These are phyloP conservation scores for Lippia alba DNA, from an alignment of 305 asterid species.

Conservation along the genomic window DNA sequence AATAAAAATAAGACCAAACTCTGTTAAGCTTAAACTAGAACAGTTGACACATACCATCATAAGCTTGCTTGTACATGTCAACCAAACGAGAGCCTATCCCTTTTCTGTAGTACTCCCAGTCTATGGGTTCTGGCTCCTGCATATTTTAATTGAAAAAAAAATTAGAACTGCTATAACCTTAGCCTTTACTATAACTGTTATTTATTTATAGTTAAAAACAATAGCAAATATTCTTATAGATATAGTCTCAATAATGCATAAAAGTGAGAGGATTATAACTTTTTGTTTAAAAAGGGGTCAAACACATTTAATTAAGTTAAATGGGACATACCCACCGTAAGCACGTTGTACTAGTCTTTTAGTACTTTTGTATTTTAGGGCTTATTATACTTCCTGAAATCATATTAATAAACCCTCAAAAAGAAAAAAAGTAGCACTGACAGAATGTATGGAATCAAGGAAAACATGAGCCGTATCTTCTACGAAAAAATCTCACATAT, in stretches of 20 bases:
- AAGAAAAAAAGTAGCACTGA: conserved; percentile 1
- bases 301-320: background rate
- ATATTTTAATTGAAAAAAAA: conserved; percentile 25
- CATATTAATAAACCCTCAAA: background rate
- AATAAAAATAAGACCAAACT: conserved; percentile 4
- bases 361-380: background rate
- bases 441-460: conserved; percentile 7
- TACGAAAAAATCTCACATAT: background rate
- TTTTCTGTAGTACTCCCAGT: conserved; percentile 93
- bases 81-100: conserved; percentile 90
- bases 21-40: background rate
- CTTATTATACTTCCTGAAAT: conserved; percentile 5
- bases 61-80: conserved; percentile 92
- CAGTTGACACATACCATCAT: conserved; percentile 68
- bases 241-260: background rate
- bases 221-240: background rate
- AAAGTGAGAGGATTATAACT: background rate
- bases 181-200: background rate
- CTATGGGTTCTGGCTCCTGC: conserved; percentile 93
- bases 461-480: background rate
- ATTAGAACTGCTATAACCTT: background rate
- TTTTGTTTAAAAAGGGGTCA: background rate
- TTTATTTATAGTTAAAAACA: too few species aligned
- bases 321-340: background rate
- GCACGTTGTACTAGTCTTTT: background rate